phyloP scores from a whole-genome alignment of 169 alveolate genomes.

The Sarcocystis neurona region DNA sequence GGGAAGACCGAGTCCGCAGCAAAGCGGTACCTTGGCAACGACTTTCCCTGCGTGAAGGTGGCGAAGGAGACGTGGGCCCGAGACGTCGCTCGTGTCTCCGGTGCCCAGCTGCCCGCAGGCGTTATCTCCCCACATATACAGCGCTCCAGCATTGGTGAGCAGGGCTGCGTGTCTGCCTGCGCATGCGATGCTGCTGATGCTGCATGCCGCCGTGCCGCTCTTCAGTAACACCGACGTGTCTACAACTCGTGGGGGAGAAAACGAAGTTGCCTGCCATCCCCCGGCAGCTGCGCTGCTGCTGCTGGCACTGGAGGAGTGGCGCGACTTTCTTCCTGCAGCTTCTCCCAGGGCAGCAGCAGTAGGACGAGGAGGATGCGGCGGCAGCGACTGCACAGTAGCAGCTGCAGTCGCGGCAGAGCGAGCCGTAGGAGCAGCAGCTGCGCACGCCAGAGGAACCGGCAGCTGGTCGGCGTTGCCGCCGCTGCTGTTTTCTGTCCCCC shows the following conservation, averaged over 20 bases:
- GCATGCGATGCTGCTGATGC: slow-evolving; percentile 44
- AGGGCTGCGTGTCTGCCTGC: slow-evolving; percentile 66
- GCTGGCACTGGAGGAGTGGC: too few relatives aligned
- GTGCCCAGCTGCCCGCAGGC: slow-evolving; percentile 70
- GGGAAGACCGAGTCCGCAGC: too few relatives aligned
- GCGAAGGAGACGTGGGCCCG: slow-evolving; percentile 67
- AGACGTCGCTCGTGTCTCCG: slow-evolving; percentile 60
- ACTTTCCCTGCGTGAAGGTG: slow-evolving; percentile 66
- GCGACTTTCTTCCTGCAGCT: too few relatives aligned
- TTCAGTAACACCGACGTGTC: background rate
- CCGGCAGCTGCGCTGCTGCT: too few relatives aligned
- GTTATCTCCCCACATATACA: slow-evolving; percentile 68
- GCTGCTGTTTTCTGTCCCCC: too few relatives aligned
- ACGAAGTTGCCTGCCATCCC: background rate
- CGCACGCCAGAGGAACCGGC: too few relatives aligned
- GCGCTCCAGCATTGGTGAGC: slow-evolving; percentile 65
- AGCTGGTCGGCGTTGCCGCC: too few relatives aligned
- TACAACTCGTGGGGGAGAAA: background rate
- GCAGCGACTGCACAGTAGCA: too few relatives aligned
- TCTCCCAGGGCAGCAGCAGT: too few relatives aligned
- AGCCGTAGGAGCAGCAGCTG: too few relatives aligned
- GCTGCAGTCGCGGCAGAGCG: too few relatives aligned
- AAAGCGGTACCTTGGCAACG: slow-evolving; percentile 63
- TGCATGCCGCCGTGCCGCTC: background rate
- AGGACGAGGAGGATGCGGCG: too few relatives aligned